phyloP scores from a whole-genome alignment of 2,329 filamentous ascomycete species.

The Chrysoporthe deuterocubensis region DNA sequence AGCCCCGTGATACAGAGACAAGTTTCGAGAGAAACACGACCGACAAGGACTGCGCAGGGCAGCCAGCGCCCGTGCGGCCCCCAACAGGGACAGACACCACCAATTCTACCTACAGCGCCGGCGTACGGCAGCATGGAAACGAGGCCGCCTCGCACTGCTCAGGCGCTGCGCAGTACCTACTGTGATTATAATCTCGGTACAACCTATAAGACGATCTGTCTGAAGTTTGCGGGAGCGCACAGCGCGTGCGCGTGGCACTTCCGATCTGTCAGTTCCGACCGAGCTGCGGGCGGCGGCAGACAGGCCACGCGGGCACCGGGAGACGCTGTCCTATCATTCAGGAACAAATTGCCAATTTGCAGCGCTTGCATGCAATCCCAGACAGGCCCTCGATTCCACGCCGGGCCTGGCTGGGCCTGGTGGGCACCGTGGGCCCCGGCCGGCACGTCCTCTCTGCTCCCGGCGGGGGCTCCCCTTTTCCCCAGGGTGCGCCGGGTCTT shows the following conservation, averaged over 20 bases:
- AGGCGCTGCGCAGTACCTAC: too few species aligned
- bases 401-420: background rate
- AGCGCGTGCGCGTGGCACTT: background rate
- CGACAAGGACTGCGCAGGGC: background rate
- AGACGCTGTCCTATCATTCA: slow-evolving; percentile 1
- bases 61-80: background rate
- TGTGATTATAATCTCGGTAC: too few species aligned
- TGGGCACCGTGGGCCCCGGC: slow-evolving; percentile 3
- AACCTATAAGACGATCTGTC: background rate
- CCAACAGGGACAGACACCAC: too few species aligned
- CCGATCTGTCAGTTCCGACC: background rate
- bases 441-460: slow-evolving; percentile 19
- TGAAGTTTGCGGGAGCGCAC: background rate
- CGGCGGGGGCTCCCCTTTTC: slow-evolving; percentile 21
- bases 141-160: too few species aligned
- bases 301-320: background rate
- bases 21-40: background rate
- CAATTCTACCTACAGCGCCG: too few species aligned
- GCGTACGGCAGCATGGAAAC: too few species aligned
- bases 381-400: slow-evolving; percentile 4
- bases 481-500: slow-evolving; percentile 5
- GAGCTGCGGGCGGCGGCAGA: background rate
- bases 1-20: background rate
- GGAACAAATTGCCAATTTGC: slow-evolving; percentile 18
- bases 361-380: slow-evolving; percentile 2